phyloP scores from a whole-genome alignment of 2,329 filamentous ascomycete species.

The Colletotrichum lupini region DNA sequence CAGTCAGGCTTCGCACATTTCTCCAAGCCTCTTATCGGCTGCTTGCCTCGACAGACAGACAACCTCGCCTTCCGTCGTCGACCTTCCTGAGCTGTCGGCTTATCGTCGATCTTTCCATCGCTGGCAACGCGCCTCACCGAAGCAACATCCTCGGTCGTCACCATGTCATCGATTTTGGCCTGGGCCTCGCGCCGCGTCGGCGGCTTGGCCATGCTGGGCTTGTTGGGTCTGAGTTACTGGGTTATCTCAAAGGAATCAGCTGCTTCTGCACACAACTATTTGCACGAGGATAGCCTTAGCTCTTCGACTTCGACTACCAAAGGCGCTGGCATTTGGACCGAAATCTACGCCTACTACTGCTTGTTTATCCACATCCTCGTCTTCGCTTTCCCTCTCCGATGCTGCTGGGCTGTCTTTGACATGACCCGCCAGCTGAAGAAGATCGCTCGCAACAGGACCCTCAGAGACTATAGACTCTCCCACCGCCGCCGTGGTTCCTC shows the following conservation, averaged over 20 bases:
- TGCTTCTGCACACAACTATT: conserved; percentile 54
- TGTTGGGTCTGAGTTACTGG: conserved; percentile 63
- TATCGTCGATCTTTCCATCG: conserved; percentile 7
- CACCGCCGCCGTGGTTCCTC: conserved; percentile 63
- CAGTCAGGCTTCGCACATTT: conserved; percentile 12
- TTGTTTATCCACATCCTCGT: conserved; percentile 73
- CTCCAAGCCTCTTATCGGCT: conserved; percentile 16
- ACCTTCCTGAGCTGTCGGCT: conserved; percentile 9
- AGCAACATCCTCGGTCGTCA: conserved; percentile 33
- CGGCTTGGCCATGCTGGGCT: conserved; percentile 64
- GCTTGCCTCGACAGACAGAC: conserved; percentile 20
- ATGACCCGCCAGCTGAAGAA: conserved; percentile 63
- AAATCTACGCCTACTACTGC: conserved; percentile 72
- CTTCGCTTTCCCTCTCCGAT: conserved; percentile 70
- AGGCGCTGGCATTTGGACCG: conserved; percentile 62
- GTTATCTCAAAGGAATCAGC: conserved; percentile 64
- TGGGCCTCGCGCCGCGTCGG: conserved; percentile 67
- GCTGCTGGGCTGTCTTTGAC: conserved; percentile 70
- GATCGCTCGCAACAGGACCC: conserved; percentile 55
- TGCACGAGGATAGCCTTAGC: conserved; percentile 52
- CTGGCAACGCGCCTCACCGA: conserved; percentile 18
- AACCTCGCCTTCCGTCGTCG: conserved; percentile 27
- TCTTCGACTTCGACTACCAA: conserved; percentile 43
- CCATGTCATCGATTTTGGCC: conserved; percentile 61
- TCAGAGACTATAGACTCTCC: conserved; percentile 59